Conservation (phyloP, 1,139 yeast genomes). For the Hanseniaspora uvarum region DNA sequence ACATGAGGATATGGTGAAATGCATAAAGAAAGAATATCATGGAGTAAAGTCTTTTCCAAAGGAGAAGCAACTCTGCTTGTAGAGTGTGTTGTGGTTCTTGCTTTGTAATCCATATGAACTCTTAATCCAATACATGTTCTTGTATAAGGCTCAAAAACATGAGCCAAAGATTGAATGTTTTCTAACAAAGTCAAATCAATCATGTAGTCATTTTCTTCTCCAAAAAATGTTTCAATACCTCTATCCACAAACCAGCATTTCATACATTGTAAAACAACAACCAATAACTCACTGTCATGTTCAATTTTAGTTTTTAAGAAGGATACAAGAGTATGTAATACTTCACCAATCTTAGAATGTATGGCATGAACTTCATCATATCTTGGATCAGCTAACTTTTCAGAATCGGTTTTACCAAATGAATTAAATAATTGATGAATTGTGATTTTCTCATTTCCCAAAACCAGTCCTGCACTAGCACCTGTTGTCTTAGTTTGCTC, state of each 20-base stretch:
- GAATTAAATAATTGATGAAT: constrained; percentile 50
- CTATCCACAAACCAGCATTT: constrained; percentile 79
- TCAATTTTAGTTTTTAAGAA: constrained; percentile 44
- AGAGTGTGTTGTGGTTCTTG: constrained; percentile 63
- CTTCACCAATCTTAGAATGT: constrained; percentile 54
- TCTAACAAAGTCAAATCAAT: constrained; percentile 41
- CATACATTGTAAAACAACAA: constrained; percentile 54
- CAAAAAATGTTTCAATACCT: constrained; percentile 62
- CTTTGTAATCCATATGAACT: constrained; percentile 66
- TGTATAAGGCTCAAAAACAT: constrained; percentile 62
- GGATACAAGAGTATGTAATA: constrained; percentile 50
- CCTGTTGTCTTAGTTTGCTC: not conserved
- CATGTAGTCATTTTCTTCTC: constrained; percentile 40
- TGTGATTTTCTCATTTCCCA: constrained; percentile 42
- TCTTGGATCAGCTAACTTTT: constrained; percentile 42
- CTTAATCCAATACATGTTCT: constrained; percentile 69
- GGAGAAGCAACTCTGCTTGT: constrained; percentile 64
- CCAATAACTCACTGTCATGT: constrained; percentile 62
- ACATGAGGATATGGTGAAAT: constrained; percentile 65
- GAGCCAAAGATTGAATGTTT: constrained; percentile 39
- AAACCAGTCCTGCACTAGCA: constrained; percentile 33
- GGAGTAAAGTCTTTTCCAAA: constrained; percentile 53
- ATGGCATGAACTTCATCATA: constrained; percentile 54
- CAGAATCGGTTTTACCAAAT: constrained; percentile 35
- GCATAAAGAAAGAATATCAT: constrained; percentile 58